phyloP scores from a whole-genome alignment of 768 basidiomycete genomes.

The Termitomyces sp. region DNA sequence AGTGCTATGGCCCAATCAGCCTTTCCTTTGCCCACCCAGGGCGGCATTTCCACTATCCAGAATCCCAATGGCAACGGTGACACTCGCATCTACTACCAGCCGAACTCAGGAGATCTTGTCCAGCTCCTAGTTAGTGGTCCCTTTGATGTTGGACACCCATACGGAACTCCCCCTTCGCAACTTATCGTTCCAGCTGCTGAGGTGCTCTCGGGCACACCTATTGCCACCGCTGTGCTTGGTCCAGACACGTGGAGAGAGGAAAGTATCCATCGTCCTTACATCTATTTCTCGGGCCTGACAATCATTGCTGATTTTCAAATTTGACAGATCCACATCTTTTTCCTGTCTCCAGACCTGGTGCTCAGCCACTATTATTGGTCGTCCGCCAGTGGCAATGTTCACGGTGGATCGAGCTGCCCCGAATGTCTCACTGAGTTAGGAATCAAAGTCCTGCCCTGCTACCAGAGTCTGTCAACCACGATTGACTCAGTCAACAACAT shows the following conservation, averaged over 20 bases:
- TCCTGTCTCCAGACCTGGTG: background rate
- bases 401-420: background rate
- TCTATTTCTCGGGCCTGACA: background rate
- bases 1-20: too few relatives aligned
- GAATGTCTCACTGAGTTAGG: background rate
- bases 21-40: background rate
- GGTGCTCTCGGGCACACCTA: background rate
- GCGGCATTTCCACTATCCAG: background rate
- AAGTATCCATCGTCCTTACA: background rate
- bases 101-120: background rate
- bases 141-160: background rate
- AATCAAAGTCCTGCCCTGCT: background rate
- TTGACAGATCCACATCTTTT: background rate
- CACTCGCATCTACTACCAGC: background rate
- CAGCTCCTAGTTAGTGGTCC: background rate
- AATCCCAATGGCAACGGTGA: background rate
- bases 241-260: background rate
- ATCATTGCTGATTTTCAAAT: background rate
- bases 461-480: background rate
- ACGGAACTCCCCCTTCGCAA: background rate
- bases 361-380: background rate
- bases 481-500: background rate
- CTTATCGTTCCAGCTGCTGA: background rate
- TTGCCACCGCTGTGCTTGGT: background rate
- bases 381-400: background rate